A percentile compares a stretch with the other conserved stretches of the same genome.
Evolutionary conservation across 345 rosid species (phyloP).

Genomic region (Boechera retrofracta): DNA sequence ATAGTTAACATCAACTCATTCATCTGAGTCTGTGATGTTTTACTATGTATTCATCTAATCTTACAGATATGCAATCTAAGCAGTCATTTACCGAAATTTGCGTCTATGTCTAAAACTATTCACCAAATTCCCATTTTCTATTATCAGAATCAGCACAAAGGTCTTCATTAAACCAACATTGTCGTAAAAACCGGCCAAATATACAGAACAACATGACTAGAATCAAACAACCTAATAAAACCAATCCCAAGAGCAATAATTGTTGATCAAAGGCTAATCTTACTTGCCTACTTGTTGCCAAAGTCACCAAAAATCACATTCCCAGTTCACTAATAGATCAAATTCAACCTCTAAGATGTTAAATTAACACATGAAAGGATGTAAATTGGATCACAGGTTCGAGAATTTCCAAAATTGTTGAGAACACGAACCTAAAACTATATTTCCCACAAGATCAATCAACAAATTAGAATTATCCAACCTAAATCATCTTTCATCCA

Average conservation of each 20-base stretch:
- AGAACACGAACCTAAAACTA: background rate
- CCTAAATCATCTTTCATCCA: background rate
- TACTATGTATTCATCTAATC: too few species aligned
- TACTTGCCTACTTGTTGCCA: background rate
- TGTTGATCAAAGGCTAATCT: background rate
- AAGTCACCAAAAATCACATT: background rate
- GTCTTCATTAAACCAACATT: background rate
- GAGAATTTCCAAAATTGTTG: background rate
- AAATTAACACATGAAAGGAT: background rate
- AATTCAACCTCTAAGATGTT: background rate
- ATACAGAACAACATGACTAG: background rate
- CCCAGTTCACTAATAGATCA: background rate
- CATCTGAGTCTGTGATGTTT: too few species aligned
- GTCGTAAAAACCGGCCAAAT: background rate
- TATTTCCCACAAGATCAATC: background rate
- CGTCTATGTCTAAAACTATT: background rate
- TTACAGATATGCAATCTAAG: too few species aligned
- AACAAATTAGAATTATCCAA: background rate
- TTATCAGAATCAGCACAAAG: background rate
- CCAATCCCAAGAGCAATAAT: background rate
- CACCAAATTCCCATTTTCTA: background rate
- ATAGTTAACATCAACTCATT: too few species aligned
- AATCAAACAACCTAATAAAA: background rate
- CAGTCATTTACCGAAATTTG: too few species aligned
- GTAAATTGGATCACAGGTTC: background rate